Base-by-base conservation (phyloP, 176 grass and related monocot genomes). In the Dactylis glomerata region DNA sequence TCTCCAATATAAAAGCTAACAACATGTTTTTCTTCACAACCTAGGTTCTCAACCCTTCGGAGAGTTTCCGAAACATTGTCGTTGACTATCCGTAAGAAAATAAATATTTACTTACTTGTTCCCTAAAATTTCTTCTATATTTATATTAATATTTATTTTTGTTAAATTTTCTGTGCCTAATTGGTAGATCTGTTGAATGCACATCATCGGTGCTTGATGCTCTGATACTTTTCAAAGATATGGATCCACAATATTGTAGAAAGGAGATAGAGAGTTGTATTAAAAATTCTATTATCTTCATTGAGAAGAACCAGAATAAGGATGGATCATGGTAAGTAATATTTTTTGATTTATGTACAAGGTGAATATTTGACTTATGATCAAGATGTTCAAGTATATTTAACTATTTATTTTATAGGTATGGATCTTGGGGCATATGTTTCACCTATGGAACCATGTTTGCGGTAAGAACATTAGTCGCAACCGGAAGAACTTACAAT, bases 261-360 rank as follows among this genome's bases (percentile, higher is more conserved):
- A 32, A 45, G 19, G 88, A 90, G 8, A 74, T 89, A 37, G 58
- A 81, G 26, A 69, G 9, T 16, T 89, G 87, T 23, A 86, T 90
- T 12, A 24, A 46, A 40, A 77, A 77, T 50, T 47, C 77, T 41
- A 28, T 20, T 33, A 26, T 38, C 19, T 85, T 66, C 40, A 86
- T 90, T 59, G 78, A 90, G 75, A 81, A 65, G 1, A 71, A 38
- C 14, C 88, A 90, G 71, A 50, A 37, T 11, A 58, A 47, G 3
- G 83, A 90, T 82, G 88, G 88, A 10, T 86, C 88, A 42, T 90
- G 88, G 88, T 90, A 37, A 28, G 61, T 37, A 23, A 27, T 26
- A 38, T 68, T 37, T 28, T 34, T 33, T 32, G 7, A n/a, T n/a
- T n/a, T n/a, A n/a, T n/a, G n/a, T n/a, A n/a, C n/a, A n/a, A n/a